A percentile compares a stretch with the other conserved stretches of the same genome.
phyloP scores from a whole-genome alignment of 176 grass and related monocot species.

The Phoenix roebelenii region DNA sequence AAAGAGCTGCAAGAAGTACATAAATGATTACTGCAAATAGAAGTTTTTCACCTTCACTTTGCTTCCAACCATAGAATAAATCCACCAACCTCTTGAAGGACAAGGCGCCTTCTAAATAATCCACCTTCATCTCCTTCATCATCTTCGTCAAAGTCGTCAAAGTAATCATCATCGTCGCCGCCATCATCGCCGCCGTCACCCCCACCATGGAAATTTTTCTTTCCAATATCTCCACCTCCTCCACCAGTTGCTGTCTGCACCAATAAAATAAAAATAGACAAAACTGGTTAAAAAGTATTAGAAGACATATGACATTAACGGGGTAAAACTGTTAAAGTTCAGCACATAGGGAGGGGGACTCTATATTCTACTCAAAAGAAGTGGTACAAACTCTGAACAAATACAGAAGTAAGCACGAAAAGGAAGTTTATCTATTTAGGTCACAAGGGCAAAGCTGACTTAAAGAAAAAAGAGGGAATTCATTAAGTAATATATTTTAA shows the following conservation, averaged over 20 bases:
- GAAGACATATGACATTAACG: not conserved
- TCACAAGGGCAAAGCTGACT: no score
- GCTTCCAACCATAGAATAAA: no score
- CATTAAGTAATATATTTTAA: no score
- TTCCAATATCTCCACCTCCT: slow-evolving; percentile 92
- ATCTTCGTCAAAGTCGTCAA: slow-evolving; percentile 92
- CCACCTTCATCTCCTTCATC: slow-evolving; percentile 79
- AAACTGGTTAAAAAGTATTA: slow-evolving; percentile 1
- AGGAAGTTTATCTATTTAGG: no score
- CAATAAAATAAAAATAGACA: slow-evolving; percentile 9
- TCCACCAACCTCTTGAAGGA: slow-evolving; percentile 67
- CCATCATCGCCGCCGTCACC: slow-evolving; percentile 96
- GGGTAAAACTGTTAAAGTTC: no score
- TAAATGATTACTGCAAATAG: no score
- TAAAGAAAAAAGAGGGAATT: no score
- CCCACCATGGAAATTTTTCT: slow-evolving; percentile 81
- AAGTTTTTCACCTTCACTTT: no score
- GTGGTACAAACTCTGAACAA: no score
- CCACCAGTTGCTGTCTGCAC: slow-evolving; percentile 73
- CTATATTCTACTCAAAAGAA: no score
- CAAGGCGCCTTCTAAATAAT: slow-evolving; percentile 69
- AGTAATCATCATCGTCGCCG: slow-evolving; percentile 96
- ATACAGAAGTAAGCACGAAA: no score
- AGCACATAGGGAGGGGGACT: no score
- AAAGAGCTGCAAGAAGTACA: slow-evolving; percentile 51